phyloP scores from a whole-genome alignment of 305 asterid genomes.

The Lippia alba region DNA sequence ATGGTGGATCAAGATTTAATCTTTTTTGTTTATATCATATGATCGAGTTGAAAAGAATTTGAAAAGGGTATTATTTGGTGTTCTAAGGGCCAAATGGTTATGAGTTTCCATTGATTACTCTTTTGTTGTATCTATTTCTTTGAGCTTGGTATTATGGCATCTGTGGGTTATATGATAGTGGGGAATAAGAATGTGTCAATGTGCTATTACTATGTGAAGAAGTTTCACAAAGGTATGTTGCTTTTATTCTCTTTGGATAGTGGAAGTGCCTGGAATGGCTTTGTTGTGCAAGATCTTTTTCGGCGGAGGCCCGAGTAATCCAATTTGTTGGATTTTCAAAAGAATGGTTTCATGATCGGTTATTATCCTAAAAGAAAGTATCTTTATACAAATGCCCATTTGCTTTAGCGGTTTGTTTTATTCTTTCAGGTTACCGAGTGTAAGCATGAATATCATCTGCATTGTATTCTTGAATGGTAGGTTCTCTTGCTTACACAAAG shows the following conservation, averaged over 20 bases:
- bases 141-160: neutral
- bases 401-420: neutral
- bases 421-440: slow-evolving; percentile 72
- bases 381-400: neutral
- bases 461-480: slow-evolving; percentile 81
- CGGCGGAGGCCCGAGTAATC: neutral
- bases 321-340: neutral
- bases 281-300: neutral
- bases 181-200: too few relatives aligned
- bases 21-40: too few relatives aligned
- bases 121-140: neutral
- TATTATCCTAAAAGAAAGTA: neutral
- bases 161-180: too few relatives aligned
- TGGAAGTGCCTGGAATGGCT: neutral
- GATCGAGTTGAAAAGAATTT: neutral
- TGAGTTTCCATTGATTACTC: neutral
- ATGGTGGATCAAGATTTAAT: too few relatives aligned
- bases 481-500: slow-evolving; percentile 21
- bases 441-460: slow-evolving; percentile 79
- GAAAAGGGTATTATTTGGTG: slow-evolving; percentile 4
- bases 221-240: too few relatives aligned
- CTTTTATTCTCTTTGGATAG: neutral
- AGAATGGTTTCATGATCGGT: neutral
- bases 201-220: too few relatives aligned
- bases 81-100: neutral